phyloP scores from a whole-genome alignment of 768 basidiomycete species.

The Naematelia aurantialba region DNA sequence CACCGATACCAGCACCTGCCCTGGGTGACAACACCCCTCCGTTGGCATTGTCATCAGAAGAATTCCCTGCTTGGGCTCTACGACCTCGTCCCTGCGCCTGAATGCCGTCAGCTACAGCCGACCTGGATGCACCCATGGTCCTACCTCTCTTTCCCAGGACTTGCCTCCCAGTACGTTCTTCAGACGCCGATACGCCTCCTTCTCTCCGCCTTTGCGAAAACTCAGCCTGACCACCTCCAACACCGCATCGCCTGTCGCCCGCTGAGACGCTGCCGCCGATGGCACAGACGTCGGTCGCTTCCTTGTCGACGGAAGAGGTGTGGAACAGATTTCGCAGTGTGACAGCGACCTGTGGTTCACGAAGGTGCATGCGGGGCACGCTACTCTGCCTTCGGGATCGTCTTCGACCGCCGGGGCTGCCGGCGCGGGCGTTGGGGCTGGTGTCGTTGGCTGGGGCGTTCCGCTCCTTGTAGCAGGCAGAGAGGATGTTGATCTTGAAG shows the following conservation, averaged over 20 bases:
- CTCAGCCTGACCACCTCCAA: conserved; percentile 66
- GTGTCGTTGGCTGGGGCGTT: conserved; percentile 2
- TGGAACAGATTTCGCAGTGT: conserved; percentile 80
- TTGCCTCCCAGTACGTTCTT: conserved; percentile 67
- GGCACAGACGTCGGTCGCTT: conserved; percentile 13
- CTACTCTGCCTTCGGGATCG: conserved; percentile 51
- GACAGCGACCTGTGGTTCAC: conserved; percentile 73
- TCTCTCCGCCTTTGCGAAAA: conserved; percentile 87
- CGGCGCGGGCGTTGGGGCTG: conserved; percentile 10
- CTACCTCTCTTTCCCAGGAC: conserved; percentile 56
- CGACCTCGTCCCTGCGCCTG: not conserved
- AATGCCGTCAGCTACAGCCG: not conserved
- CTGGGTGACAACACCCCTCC: conserved; percentile 38
- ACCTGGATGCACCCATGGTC: not conserved
- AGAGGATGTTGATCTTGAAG: conserved; percentile 16
- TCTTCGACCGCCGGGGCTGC: conserved; percentile 6
- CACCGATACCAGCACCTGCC: conserved; percentile 54
- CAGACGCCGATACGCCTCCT: conserved; percentile 70
- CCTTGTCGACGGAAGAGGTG: conserved; percentile 56
- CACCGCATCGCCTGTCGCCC: not conserved
- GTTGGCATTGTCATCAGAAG: not conserved
- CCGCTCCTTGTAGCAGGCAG: not conserved
- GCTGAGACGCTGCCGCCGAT: conserved; percentile 1
- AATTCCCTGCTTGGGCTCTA: not conserved
- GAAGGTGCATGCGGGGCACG: conserved; percentile 88